Conservation (phyloP, 1,284 basidiomycete species). For the Cryptococcus maquisensis region DNA sequence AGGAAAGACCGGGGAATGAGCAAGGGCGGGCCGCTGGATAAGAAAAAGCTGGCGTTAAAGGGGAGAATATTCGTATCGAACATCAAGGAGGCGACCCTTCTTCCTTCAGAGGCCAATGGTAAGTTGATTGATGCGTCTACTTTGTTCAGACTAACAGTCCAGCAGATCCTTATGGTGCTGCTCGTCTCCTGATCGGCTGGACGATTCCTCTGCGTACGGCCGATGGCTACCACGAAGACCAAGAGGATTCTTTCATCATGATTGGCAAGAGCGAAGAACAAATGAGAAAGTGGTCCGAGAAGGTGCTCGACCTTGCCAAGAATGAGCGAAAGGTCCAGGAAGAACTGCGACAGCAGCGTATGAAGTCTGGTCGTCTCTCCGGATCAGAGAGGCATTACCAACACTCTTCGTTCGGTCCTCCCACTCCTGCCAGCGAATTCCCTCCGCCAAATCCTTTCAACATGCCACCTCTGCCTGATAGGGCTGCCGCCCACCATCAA, state of each 20-base stretch:
- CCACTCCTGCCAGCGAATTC: constrained; percentile 36
- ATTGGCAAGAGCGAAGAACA: constrained; percentile 91
- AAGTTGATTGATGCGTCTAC: constrained; percentile 35
- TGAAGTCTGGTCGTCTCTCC: constrained; percentile 22
- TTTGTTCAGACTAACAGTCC: neutral
- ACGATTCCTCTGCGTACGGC: constrained; percentile 27
- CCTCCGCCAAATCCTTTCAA: constrained; percentile 17
- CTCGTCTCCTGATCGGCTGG: constrained; percentile 40
- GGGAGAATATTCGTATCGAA: constrained; percentile 97
- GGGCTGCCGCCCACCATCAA: neutral
- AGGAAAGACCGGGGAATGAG: constrained; percentile 56
- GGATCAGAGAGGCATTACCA: constrained; percentile 20
- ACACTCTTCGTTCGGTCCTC: constrained; percentile 37
- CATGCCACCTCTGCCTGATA: constrained; percentile 20
- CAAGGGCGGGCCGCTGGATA: constrained; percentile 47
- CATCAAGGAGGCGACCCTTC: constrained; percentile 63
- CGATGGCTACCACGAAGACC: constrained; percentile 22
- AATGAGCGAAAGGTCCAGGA: constrained; percentile 42
- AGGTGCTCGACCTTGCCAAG: constrained; percentile 80
- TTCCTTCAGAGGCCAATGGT: constrained; percentile 59
- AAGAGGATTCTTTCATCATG: constrained; percentile 84
- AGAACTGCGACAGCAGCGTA: constrained; percentile 56
- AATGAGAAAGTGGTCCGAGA: constrained; percentile 84
- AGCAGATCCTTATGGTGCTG: constrained; percentile 22
- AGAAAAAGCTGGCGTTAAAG: constrained; percentile 79